Evolutionary conservation across 2,329 filamentous ascomycete species (phyloP).

Genomic region (Sporothrix brasiliensis): DNA sequence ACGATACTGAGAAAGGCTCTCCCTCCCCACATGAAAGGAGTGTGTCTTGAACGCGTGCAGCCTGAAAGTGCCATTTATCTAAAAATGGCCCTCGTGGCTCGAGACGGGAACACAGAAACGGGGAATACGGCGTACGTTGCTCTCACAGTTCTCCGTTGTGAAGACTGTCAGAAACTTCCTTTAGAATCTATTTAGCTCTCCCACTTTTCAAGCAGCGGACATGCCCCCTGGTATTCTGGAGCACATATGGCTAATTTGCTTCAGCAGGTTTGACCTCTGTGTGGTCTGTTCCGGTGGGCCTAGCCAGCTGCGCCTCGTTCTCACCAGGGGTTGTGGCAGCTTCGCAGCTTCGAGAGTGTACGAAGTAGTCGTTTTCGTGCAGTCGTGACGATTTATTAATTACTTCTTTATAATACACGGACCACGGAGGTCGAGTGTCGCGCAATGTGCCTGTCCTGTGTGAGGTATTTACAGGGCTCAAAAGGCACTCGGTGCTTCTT

Average conservation of each 20-base stretch:
- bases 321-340: background rate
- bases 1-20: background rate
- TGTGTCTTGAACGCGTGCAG: conserved; percentile 22
- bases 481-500: background rate
- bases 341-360: background rate
- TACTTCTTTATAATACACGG: background rate
- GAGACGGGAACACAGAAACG: background rate
- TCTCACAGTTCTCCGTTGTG: no score
- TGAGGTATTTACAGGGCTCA: conserved; percentile 22
- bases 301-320: conserved; percentile 25
- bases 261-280: conserved; percentile 22
- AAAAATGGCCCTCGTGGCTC: background rate
- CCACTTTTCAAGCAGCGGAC: background rate
- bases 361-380: background rate
- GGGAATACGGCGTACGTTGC: background rate
- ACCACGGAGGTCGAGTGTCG: conserved; percentile 8
- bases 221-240: background rate
- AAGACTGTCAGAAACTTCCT: background rate
- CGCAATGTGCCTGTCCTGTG: background rate
- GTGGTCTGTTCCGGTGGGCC: conserved; percentile 22
- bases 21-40: conserved; percentile 1
- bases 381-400: background rate
- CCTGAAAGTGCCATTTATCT: background rate
- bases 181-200: background rate
- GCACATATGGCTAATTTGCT: conserved; percentile 18